Evolutionary conservation across 1,139 yeast genomes (phyloP).

Genomic region (Saccharomycopsis hybrid): DNA sequence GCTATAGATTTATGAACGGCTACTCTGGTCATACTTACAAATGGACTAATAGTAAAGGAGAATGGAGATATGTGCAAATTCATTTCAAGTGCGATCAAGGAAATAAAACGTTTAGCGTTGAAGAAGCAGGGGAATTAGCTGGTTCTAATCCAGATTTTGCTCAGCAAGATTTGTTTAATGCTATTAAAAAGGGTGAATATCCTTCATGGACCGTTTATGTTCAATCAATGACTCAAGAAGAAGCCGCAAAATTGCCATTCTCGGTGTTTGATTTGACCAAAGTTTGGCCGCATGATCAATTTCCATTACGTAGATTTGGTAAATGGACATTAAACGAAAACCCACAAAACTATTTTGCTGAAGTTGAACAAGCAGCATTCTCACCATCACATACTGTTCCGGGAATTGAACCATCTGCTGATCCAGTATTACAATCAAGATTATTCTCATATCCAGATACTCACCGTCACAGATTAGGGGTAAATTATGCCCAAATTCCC

Average conservation of each 20-base stretch:
- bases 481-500: constrained; percentile 59
- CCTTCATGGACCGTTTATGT: constrained; percentile 63
- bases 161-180: constrained; percentile 56
- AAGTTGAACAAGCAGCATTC: constrained; percentile 55
- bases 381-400: constrained; percentile 56
- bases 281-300: constrained; percentile 53
- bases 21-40: constrained; percentile 70
- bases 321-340: constrained; percentile 48
- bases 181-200: constrained; percentile 50
- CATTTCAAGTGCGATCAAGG: constrained; percentile 60
- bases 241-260: constrained; percentile 53
- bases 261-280: constrained; percentile 66
- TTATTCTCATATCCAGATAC: constrained; percentile 55
- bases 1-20: constrained; percentile 62
- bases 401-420: constrained; percentile 53
- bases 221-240: constrained; percentile 63
- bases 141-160: constrained; percentile 63
- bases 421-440: constrained; percentile 54
- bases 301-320: constrained; percentile 55
- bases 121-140: constrained; percentile 51
- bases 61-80: constrained; percentile 60
- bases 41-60: constrained; percentile 61
- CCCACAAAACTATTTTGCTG: constrained; percentile 51
- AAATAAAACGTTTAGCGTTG: constrained; percentile 45
- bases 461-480: constrained; percentile 56